A percentile compares a stretch with the other conserved stretches of the same genome.
Evolutionary conservation across 805 yeast species (phyloP).

Genomic region (Zygoascus biomembranicola): DNA sequence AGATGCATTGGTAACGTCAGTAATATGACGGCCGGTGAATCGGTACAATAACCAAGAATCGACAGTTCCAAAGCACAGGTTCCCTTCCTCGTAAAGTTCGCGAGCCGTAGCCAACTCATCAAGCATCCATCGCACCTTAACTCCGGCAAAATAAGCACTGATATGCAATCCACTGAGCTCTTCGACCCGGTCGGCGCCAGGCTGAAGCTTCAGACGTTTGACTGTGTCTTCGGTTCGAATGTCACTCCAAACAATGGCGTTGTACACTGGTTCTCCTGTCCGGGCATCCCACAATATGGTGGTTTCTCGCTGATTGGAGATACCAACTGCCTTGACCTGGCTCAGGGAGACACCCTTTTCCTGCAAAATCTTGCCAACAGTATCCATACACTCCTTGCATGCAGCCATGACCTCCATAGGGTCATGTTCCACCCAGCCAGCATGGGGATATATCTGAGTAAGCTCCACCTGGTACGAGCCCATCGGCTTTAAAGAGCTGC

Average conservation of each 20-base stretch:
- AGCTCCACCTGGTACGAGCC: conserved; percentile 89
- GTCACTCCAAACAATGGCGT: conserved; percentile 96
- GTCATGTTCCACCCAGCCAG: conserved; percentile 84
- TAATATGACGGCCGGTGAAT: conserved; percentile 62
- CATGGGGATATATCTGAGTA: conserved; percentile 36
- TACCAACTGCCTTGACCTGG: conserved; percentile 66
- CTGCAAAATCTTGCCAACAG: conserved; percentile 27
- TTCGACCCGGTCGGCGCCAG: conserved; percentile 48
- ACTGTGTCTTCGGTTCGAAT: conserved; percentile 75
- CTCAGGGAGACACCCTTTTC: conserved; percentile 23
- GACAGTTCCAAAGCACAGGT: conserved; percentile 86
- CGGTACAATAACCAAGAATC: conserved; percentile 91
- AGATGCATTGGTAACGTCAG: conserved; percentile 88
- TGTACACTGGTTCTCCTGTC: conserved; percentile 75
- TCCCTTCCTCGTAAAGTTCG: conserved; percentile 63
- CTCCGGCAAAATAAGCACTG: conserved; percentile 85
- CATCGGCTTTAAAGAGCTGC: conserved; percentile 62
- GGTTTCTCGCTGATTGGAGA: conserved; percentile 95
- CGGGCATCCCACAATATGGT: conserved; percentile 73
- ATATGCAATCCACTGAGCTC: conserved; percentile 76
- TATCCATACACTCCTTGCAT: conserved; percentile 62
- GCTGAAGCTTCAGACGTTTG: conserved; percentile 48
- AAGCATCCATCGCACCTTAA: conserved; percentile 81
- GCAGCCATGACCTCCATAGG: conserved; percentile 76
- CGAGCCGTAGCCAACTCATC: conserved; percentile 65